Evolutionary conservation across 768 basidiomycete genomes (phyloP), one percentile per base, ranked within the genome.

Genomic region (Naganishia onofrii): DNA sequence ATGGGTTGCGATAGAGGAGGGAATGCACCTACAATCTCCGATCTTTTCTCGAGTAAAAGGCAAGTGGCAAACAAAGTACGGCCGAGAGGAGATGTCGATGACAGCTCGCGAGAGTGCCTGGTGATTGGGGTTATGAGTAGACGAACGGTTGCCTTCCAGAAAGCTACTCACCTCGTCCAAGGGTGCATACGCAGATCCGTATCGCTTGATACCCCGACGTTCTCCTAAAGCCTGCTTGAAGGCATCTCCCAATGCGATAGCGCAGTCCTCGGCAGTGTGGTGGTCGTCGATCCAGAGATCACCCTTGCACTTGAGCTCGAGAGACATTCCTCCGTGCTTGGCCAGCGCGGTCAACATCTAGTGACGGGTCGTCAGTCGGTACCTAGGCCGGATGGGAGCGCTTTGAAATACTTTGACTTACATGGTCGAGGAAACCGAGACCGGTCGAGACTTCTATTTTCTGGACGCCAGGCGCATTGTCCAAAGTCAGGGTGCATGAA

Each of bases 211-310:
- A 6, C 96, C 96, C 68, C 89, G 88, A 36, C 96, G 87, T 84
- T 97, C 93, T 38, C 96, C 96, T 42, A 99, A 83, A 21, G 96
- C 96, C 78, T 91, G 83, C 81, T 95, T 98, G 84, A 98, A 98
- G 23, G 92, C 94, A 3, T 81, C 83, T 1, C 83, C 83, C 4
- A 84, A 71, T 12, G 83, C 83, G 38, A 83, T 71, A 17, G 82
- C 80, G 52, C 78, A 88, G 89, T 88, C 87, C 90, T 99, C 96
- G 86, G 95, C 92, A 56, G 94, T 92, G 82, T 99, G 96, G 77
- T 98, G 96, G 82, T 99, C 96, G 82, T 99, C 96, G 70, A 98
- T 96, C 87, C 89, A 91, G 9, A 98, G 85, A 80, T 99, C 96
- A 48, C 96, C 96, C 78, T 90, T 88, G 82, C 93, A 97, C 75